Base-by-base conservation (phyloP, 2,329 filamentous ascomycete species). In the Colletotrichum theobromicola region DNA sequence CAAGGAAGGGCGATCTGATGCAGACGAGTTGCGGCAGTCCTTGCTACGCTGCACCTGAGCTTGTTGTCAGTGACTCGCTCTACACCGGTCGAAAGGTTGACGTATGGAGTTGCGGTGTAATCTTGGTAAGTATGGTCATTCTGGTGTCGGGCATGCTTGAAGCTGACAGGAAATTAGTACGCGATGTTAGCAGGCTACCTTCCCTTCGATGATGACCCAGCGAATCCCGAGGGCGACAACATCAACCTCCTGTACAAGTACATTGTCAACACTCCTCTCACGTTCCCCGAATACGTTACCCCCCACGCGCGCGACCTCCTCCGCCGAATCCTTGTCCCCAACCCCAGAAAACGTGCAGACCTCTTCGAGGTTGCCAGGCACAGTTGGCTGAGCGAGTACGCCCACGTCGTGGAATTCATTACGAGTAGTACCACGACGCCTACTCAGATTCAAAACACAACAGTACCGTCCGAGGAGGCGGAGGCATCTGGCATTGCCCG, bases 201-300 rank as follows among this genome's bases (percentile, higher is more conserved):
- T 15, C 97, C 97, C 4, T 99, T 99, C 81, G 97, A 99, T 80
- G 97, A 99, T 82, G 97, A 99, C 80, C 97, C 97, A 77, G 97
- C 96, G 60, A 99, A 99, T 82, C 97, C 97, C 4, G 97, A 99
- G 85, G 97, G 97, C 78, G 97, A 99, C 84, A 99, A 99, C 83
- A 99, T 99, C 87, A 99, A 99, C 83, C 90, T 99, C 13, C 89
- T 99, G 32, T 99, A 99, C 90, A 98, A 98, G 87, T 99, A 99
- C 85, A 99, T 99, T 79, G 96, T 98, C 74, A 97, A 95, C 70
- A 99, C 97, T 2, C 96, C 96, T 42, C 90, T 99, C 55, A 98
- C 96, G 5, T 99, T 99, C 83, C 97, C 97, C 76, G 97, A 99
- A 92, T 98, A 98, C 82, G 97, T 99, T 78, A 98, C 97, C 9